Evolutionary conservation across 352 stramenopile genomes (phyloP), one percentile per base, ranked within the genome.

Genomic region (Thraustochytrium striatum): DNA sequence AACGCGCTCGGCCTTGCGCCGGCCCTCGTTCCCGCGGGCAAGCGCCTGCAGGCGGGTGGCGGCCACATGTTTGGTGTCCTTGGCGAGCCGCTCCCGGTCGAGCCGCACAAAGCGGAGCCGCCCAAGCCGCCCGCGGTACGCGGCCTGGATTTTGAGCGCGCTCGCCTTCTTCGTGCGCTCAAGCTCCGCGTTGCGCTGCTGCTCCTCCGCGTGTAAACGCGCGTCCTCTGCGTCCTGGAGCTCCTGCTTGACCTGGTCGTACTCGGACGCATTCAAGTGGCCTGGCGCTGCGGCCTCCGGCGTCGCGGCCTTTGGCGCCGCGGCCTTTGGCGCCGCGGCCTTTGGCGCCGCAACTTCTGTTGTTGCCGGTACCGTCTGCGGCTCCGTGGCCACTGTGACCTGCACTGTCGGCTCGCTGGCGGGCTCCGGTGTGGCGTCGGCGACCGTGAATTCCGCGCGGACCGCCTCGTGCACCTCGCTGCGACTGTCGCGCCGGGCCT

Each of bases 141-240:
- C 19, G 21, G 30, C 9, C 30, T 75, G 65, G 21, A 75, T 75
- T 50, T 72, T 13, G 21, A 58, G 19, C 16, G 65, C 65, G n/a
- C 21, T 38, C 3, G 2, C 50, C 0, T 75, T n/a, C 5, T 36
- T 38, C 8, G 33, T 3, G 11, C 33, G 30, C 50, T 62, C 32
- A 1, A 13, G 13, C 19, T n/a, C 11, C 0, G 16, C 38, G 11
- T 36, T n/a, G 16, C 44, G 44, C 65, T 8, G 1, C 21, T 1
- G 39, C 1, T 36, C 30, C 25, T 75, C 65, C 0, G 13, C 5
- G 0, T 28, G 25, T 30, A 50, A 16, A 3, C 58, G 36, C 33
- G 70, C 65, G 30, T 81, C 78, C 11, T 81, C 53, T 3, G 61
- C 65, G 16, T 47, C 68, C 43, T 81, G 68, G n/a, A 81, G 59